Evolutionary conservation across 2,329 filamentous ascomycete species (phyloP).

Genomic region (Xylaria sp.): DNA sequence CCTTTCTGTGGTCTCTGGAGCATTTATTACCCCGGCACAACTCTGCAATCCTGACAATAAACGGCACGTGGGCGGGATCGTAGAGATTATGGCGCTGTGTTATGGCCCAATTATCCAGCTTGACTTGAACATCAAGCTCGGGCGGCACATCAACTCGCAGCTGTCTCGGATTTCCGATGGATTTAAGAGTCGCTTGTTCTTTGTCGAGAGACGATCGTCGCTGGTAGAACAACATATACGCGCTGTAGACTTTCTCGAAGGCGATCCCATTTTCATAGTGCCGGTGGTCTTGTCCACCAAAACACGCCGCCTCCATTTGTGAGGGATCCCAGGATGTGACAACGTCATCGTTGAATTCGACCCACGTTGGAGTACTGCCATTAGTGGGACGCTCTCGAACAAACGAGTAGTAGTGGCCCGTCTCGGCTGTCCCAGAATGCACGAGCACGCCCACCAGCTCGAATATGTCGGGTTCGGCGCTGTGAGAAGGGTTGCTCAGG

Average conservation of each 20-base stretch:
- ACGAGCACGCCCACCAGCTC: slow-evolving; percentile 94
- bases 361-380: slow-evolving; percentile 55
- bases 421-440: slow-evolving; percentile 86
- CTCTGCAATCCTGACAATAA: slow-evolving; percentile 59
- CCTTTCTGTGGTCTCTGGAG: slow-evolving; percentile 42
- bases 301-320: slow-evolving; percentile 70
- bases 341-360: slow-evolving; percentile 90
- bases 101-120: slow-evolving; percentile 65
- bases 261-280: slow-evolving; percentile 43
- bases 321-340: slow-evolving; percentile 70
- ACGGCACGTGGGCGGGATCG: slow-evolving; percentile 63
- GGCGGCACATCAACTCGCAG: slow-evolving; percentile 42
- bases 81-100: slow-evolving; percentile 75
- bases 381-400: slow-evolving; percentile 70
- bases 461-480: slow-evolving; percentile 66
- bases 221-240: slow-evolving; percentile 98
- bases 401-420: slow-evolving; percentile 96
- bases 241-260: slow-evolving; percentile 72
- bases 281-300: slow-evolving; percentile 63
- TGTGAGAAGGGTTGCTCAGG: slow-evolving; percentile 57
- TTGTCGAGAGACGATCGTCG: slow-evolving; percentile 60
- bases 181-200: slow-evolving; percentile 45
- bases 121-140: slow-evolving; percentile 54
- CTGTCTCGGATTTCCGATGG: slow-evolving; percentile 34
- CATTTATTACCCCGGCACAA: slow-evolving; percentile 50